Conservation (phyloP, 179 eudicot species). For the Gypsophila paniculata region DNA sequence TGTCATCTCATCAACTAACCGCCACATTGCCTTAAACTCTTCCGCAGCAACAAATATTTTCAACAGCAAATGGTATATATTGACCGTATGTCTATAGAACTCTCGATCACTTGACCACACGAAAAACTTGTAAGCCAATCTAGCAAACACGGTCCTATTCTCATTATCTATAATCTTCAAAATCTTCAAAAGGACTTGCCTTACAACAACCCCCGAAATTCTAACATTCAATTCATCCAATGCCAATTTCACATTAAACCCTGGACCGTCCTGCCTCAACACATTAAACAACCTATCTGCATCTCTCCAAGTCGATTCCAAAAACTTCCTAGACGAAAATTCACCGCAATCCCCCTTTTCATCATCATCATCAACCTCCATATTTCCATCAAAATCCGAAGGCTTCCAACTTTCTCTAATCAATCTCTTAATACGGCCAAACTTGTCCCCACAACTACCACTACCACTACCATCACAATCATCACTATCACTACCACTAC, state of each 20-base stretch:
- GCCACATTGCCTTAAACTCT: slow-evolving; percentile 81
- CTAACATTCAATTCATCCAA: slow-evolving; percentile 49
- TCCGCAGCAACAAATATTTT: slow-evolving; percentile 66
- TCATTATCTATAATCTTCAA: slow-evolving; percentile 44
- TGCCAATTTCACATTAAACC: slow-evolving; percentile 50
- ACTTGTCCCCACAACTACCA: slow-evolving; percentile 33
- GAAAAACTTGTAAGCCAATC: slow-evolving; percentile 78
- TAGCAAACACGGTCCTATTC: slow-evolving; percentile 58
- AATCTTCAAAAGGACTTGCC: slow-evolving; percentile 62
- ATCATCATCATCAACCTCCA: slow-evolving; percentile 16
- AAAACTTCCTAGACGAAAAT: slow-evolving; percentile 30
- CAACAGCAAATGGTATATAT: slow-evolving; percentile 67
- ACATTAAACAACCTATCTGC: slow-evolving; percentile 55
- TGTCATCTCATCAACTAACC: slow-evolving; percentile 77
- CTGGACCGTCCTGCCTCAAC: slow-evolving; percentile 66
- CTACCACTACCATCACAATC: slow-evolving; percentile 25
- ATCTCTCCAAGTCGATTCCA: slow-evolving; percentile 36
- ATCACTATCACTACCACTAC: too few relatives aligned
- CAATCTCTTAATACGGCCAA: slow-evolving; percentile 44
- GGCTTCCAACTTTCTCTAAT: slow-evolving; percentile 42
- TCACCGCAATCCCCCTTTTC: slow-evolving; percentile 20
- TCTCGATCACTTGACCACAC: slow-evolving; percentile 71
- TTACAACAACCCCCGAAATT: slow-evolving; percentile 63
- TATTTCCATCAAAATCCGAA: slow-evolving; percentile 23
- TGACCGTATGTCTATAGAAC: slow-evolving; percentile 53